Conservation (phyloP, 1,284 basidiomycete genomes). For the Ganoderma leucocontextum region DNA sequence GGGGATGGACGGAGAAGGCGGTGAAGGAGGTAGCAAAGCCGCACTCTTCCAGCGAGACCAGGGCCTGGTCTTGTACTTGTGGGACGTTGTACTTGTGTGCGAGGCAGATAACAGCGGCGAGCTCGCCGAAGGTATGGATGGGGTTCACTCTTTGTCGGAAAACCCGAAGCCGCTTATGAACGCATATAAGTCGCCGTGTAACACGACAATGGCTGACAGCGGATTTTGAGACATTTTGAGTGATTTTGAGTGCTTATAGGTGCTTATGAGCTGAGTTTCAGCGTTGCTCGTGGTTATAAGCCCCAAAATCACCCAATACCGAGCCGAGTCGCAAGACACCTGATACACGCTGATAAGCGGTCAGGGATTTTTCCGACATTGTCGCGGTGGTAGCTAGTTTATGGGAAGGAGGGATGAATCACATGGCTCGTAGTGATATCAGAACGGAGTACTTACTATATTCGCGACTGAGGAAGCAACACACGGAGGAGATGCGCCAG, state of each 20-base stretch:
- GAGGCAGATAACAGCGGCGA: neutral
- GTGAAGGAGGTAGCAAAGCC: neutral
- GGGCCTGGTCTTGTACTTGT: neutral
- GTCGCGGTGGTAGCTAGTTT: neutral
- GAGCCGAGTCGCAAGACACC: too few relatives aligned
- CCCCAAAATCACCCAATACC: too few relatives aligned
- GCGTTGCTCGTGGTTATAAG: too few relatives aligned
- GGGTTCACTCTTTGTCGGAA: neutral
- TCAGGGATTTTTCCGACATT: too few relatives aligned
- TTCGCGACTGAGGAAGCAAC: neutral
- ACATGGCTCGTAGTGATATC: neutral
- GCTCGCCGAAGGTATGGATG: neutral
- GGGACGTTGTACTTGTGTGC: neutral
- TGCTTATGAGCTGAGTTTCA: too few relatives aligned
- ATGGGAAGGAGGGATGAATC: neutral
- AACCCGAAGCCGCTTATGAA: too few relatives aligned
- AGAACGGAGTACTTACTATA: neutral
- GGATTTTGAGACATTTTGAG: too few relatives aligned
- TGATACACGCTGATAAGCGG: too few relatives aligned
- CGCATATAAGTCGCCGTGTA: too few relatives aligned
- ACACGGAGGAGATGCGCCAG: constrained; percentile 18
- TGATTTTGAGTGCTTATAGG: too few relatives aligned
- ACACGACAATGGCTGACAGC: too few relatives aligned
- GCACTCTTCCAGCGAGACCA: neutral
- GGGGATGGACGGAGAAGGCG: neutral